A percentile compares a stretch with the other conserved stretches of the same genome.
phyloP scores from a whole-genome alignment of 331 rosid genomes.

The Malus hybrid region DNA sequence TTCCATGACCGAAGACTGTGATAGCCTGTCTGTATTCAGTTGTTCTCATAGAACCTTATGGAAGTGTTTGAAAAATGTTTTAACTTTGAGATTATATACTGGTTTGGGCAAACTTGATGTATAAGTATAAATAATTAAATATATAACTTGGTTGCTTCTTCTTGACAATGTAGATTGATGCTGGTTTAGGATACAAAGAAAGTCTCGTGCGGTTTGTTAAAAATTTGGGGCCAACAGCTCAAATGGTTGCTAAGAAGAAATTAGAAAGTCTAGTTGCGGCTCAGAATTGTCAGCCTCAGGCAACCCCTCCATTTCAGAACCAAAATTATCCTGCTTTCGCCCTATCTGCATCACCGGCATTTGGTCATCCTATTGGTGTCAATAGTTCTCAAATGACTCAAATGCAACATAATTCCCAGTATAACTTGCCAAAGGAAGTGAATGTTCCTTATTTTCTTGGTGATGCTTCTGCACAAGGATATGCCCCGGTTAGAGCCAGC shows the following conservation, averaged over 20 bases:
- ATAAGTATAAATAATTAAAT: background rate
- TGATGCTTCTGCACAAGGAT: conserved; percentile 10
- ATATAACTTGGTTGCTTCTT: background rate
- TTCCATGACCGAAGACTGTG: background rate
- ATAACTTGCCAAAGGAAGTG: background rate
- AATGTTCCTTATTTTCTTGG: background rate
- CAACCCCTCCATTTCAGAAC: background rate
- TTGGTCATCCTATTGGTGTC: background rate
- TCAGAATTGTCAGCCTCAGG: background rate
- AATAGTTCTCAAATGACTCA: background rate
- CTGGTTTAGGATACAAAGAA: conserved; percentile 14
- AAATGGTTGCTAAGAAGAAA: conserved; percentile 21
- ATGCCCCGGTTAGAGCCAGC: background rate
- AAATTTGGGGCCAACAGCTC: conserved; percentile 44
- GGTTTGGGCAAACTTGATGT: background rate
- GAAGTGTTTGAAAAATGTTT: background rate
- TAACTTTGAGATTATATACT: background rate
- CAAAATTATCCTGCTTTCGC: background rate
- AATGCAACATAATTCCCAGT: background rate
- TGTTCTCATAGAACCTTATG: background rate
- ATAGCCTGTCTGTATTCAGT: background rate
- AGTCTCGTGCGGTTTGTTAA: conserved; percentile 29
- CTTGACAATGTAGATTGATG: conserved; percentile 20
- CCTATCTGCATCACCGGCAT: background rate
- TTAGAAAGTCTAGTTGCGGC: conserved; percentile 8